Evolutionary conservation across 352 stramenopile species (phyloP), one percentile per base, ranked within the genome.

Genomic region (Phytophthora aleatoria): DNA sequence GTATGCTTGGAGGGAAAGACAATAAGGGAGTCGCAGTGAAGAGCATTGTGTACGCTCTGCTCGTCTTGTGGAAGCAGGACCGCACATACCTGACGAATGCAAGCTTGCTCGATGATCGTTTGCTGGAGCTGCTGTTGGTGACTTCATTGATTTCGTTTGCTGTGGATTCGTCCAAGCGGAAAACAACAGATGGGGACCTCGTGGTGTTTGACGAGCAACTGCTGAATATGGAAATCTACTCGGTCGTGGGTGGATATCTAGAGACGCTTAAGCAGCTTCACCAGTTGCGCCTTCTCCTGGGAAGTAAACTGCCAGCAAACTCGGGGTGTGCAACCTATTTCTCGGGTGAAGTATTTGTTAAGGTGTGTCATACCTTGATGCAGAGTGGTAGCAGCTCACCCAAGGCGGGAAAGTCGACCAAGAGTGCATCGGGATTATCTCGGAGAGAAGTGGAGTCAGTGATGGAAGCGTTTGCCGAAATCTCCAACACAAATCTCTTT

Each of bases 301-400:
- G 84, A 15, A 83, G 80, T 47, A 80, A 73, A 30, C 20, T 67
- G 16, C 69, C 74, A 15, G 45, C 50, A 20, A 74, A 66, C n/a
- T 57, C 52, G 3, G 73, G 69, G 26, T 92, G 81, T 54, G 55
- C 62, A 30, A 85, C 71, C 13, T 69, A 87, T 41, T 92, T 91
- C 48, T 92, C 81, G 8, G 67, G 78, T 6, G 83, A 91, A 57
- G 70, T 90, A 26, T 91, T 90, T 54, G 39, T 87, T n/a, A 64
- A 69, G 24, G 73, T 90, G 2, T 91, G 76, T 20, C 51, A 73
- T 1, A 69, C 75, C 26, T 52, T 87, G 13, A 57, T 78, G 38
- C 52, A 61, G 13, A 28, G 51, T 45, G 33, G n/a, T 43, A 24
- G 49, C 9, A 64, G 66, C 3, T 53, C 50, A 20, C 20, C 20